Evolutionary conservation across 2,329 filamentous ascomycete species (phyloP).

Genomic region (Microsporum ferrugineum): DNA sequence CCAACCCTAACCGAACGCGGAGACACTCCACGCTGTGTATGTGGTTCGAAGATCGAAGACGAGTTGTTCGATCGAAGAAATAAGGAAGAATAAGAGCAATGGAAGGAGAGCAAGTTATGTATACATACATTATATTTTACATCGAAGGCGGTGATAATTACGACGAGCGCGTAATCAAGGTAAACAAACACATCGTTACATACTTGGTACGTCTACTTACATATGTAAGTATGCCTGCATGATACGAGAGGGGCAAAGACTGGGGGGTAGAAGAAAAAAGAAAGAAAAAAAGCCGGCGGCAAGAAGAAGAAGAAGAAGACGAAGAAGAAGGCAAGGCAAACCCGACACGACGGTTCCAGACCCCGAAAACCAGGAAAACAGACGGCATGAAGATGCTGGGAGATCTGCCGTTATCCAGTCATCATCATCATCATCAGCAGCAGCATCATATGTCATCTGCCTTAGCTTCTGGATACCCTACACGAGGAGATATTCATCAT

Average conservation of each 20-base stretch:
- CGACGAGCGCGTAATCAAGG: too few species aligned
- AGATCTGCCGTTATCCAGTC: neutral
- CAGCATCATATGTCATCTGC: too few species aligned
- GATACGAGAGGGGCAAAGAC: neutral
- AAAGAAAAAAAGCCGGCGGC: neutral
- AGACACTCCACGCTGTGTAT: neutral
- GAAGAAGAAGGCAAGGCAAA: neutral
- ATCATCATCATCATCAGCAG: too few species aligned
- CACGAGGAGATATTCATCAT: too few species aligned
- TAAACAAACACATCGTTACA: too few species aligned
- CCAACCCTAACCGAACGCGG: neutral
- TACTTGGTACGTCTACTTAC: too few species aligned
- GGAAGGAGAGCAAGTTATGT: too few species aligned
- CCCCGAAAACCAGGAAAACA: neutral
- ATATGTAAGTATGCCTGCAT: too few species aligned
- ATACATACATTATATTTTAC: too few species aligned
- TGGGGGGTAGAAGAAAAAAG: neutral
- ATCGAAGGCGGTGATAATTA: too few species aligned
- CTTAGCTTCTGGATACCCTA: too few species aligned
- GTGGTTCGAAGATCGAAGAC: neutral
- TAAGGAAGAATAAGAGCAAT: neutral
- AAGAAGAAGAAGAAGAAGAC: neutral
- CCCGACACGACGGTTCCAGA: neutral
- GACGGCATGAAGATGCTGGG: neutral
- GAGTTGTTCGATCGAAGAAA: neutral